Evolutionary conservation across 2,329 filamentous ascomycete genomes (phyloP), one percentile per base, ranked within the genome.

Genomic region (Nemania abortiva): DNA sequence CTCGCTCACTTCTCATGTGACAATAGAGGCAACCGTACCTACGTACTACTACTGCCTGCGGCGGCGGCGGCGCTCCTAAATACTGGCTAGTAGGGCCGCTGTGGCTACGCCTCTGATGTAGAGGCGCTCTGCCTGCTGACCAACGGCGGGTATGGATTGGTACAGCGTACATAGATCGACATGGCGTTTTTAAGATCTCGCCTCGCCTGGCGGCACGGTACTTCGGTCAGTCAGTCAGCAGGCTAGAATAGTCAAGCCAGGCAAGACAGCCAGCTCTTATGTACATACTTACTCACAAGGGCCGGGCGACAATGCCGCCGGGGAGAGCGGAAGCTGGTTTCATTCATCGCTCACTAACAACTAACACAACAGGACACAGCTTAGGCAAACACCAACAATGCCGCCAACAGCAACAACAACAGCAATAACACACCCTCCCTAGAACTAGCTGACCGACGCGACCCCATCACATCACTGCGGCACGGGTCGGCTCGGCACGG

Each of bases 401-500:
- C 3, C 39, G 18, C 10, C 39, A 13, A 22, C 18, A 50, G 4
- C 20, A 50, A 6, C 47, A 24, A 9, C 47, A 22, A 13, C 20
- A 24, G 3, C 42, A 13, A 27, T 49, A 18, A 27, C 50, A 34
- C 45, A 13, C 31, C 52, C 45, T 60, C 34, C 52, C 34, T 10
- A 63, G 45, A 37, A 13, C 13, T 31, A 49, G 65, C 58, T 58
- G 50, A 68, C 62, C 39, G n/a, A 60, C 49, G 20, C 50, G 47
- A 62, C 50, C 45, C 52, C 58, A 64, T 50, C 39, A 20, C 50
- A 58, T 52, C 54, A 22, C 50, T 47, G 66, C 69, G 65, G 68
- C 65, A 66, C 66, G 68, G 68, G 57, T 59, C 65, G 65, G 65
- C 49, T 29, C 69, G 65, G 62, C 45, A 57, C 66, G 66, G 58